Base-by-base conservation (phyloP, 768 basidiomycete genomes). In the Calocybe cyanea region DNA sequence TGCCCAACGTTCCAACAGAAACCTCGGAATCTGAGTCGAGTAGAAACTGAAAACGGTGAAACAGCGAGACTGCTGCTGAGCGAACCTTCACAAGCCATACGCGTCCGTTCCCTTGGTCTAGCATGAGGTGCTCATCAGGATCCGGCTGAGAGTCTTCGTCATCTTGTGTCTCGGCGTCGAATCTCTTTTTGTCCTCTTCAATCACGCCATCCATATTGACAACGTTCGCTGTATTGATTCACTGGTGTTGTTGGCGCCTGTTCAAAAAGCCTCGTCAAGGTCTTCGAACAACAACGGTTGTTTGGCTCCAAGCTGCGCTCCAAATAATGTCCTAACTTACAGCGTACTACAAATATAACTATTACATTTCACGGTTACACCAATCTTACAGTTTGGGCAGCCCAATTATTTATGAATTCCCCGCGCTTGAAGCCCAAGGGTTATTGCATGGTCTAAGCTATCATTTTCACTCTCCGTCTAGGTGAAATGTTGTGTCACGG, bases 41-140 rank as follows among this genome's bases (percentile, higher is more conserved):
- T 41, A 33, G 28, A 25, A 19, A 18, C 17, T 23, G 35, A 28
- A 20, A 46, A 23, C 28, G 13, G 34, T 6, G 34, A n/a, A n/a
- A n/a, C n/a, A 14, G 13, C 17, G 14, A 6, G n/a, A n/a, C 34
- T 15, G 30, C 35, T 35, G 53, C 41, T 45, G n/a, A 37, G 62
- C 72, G 54, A 54, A 88, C 89, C 78, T 91, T 91, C 58, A 91
- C 87, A 34, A 91, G 71, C 90, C 89, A 93, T 14, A 90, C 84
- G 51, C 80, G 69, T 37, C 88, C 85, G 38, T 80, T 78, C 15
- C 83, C 83, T 50, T 81, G 76, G 61, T 86, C 80, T 28, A 89
- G 67, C 76, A 88, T 84, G n/a, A 92, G 71, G 37, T 81, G 75
- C 61, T 91, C 88, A 49, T 92, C 87, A 1, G 87, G 87, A 55